A percentile compares a stretch with the other conserved stretches of the same genome.
Evolutionary conservation across 495 filamentous ascomycete species (phyloP).

Genomic region (Penicillium malachiteum): DNA sequence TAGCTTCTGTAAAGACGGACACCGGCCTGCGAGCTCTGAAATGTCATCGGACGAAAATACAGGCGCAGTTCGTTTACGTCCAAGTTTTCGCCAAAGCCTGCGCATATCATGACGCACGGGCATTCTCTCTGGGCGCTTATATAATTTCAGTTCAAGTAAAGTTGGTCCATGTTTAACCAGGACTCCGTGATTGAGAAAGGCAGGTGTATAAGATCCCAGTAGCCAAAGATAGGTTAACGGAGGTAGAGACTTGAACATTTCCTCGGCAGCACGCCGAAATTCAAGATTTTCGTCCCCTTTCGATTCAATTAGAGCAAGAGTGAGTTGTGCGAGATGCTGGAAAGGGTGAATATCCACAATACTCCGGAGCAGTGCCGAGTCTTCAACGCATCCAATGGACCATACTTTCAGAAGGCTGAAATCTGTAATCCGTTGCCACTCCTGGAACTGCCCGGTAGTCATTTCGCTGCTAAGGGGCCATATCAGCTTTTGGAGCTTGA

Average conservation of each 20-base stretch:
- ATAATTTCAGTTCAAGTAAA: no score
- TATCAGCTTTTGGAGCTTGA: not conserved
- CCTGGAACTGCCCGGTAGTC: not conserved
- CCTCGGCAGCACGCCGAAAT: not conserved
- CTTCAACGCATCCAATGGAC: not conserved
- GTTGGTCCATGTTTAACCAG: no score
- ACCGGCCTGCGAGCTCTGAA: no score
- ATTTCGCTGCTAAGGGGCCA: not conserved
- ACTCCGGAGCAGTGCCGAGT: not conserved
- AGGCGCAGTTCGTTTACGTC: no score
- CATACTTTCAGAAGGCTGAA: not conserved
- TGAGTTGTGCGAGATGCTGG: not conserved
- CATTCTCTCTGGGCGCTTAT: no score
- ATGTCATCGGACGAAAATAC: no score
- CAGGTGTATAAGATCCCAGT: not conserved
- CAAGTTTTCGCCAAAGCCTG: no score
- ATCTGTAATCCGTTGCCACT: not conserved
- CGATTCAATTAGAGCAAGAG: not conserved
- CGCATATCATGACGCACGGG: no score
- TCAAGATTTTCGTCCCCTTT: not conserved
- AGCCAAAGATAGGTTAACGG: not conserved
- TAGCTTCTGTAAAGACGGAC: no score
- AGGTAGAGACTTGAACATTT: not conserved
- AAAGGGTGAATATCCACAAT: not conserved
- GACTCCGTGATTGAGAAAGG: no score